These are phyloP conservation scores for Areca catechu DNA, from an alignment of 176 grass and related monocot species.

Conservation along the genomic window DNA sequence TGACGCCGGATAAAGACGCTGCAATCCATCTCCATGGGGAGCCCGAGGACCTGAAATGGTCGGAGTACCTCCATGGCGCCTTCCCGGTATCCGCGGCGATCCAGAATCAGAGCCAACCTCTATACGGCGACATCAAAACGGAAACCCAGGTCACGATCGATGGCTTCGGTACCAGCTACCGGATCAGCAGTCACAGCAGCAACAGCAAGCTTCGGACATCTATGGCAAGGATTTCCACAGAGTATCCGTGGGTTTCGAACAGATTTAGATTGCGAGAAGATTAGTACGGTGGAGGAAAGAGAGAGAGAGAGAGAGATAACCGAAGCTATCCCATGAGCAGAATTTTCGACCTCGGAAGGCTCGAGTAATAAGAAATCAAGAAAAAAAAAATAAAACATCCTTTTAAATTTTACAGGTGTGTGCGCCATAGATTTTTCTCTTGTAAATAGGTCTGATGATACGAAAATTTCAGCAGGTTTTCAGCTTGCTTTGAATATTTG, in stretches of 20 bases:
- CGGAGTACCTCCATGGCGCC: slow-evolving; percentile 52
- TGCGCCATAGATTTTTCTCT: background rate
- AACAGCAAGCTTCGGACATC: slow-evolving; percentile 36
- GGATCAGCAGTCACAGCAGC: slow-evolving; percentile 43
- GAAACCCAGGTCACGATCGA: slow-evolving; percentile 47
- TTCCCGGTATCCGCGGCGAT: slow-evolving; percentile 30
- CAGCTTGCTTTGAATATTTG: background rate
- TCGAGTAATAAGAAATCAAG: background rate
- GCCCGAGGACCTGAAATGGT: slow-evolving; percentile 68
- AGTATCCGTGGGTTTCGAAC: slow-evolving; percentile 50
- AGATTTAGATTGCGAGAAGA: slow-evolving; percentile 28
- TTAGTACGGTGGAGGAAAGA: slow-evolving; percentile 22
- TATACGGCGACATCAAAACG: slow-evolving; percentile 43
- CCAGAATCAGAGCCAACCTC: slow-evolving; percentile 42
- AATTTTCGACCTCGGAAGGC: background rate
- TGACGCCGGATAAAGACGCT: slow-evolving; percentile 31
- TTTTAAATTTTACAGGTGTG: slow-evolving; percentile 3
- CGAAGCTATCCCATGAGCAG: background rate
- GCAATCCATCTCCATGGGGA: slow-evolving; percentile 25
- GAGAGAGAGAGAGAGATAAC: background rate
- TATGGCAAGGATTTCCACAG: slow-evolving; percentile 60
- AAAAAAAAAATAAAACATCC: too few species aligned
- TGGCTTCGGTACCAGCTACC: slow-evolving; percentile 35
- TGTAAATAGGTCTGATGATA: background rate
- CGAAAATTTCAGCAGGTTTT: background rate